Evolutionary conservation across 2,329 filamentous ascomycete genomes (phyloP), one percentile per base, ranked within the genome.

Genomic region (Aspergillus pseudotamarii): DNA sequence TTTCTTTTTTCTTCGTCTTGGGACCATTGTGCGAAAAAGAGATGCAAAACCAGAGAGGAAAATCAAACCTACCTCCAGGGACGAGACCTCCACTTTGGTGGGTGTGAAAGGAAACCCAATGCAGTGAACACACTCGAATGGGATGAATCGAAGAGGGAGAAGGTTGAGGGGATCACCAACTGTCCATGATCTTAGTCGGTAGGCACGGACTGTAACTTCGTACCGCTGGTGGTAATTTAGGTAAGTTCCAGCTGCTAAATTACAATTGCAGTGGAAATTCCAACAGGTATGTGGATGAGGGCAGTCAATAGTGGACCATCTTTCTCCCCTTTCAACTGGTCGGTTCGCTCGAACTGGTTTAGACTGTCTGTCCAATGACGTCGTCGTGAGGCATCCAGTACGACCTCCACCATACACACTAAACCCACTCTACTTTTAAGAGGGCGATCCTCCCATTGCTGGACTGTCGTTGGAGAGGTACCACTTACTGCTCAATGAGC

Each of bases 321-420:
- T 41, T 41, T 41, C 57, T 55, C 61, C n/a, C 50, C 30, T 48
- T 41, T 41, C 38, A 48, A 48, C 21, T 48, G 45, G 45, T 48
- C 11, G 21, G 12, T 51, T n/a, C 16, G 28, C 66, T 63, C 46
- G 59, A 69, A 63, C 51, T 32, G 61, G 66, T 51, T 69, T 69
- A 70, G 64, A 41, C 11, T 26, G 58, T 46, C 43, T 45, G 38
- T 57, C 65, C 58, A 71, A 67, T 76, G 74, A 76, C 74, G 73
- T 76, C 69, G 66, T 66, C 45, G 67, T 74, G 70, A 71, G 65
- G 64, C 65, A 65, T 62, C 51, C 46, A 68, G 64, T 51, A 51
- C 48, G 48, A 51, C 48, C 48, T 51, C 48, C 48, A 32, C 48
- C 48, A 34, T 30, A 32, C 48, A 51, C 48, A 51, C 46, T 30